Evolutionary conservation across 768 basidiomycete species (phyloP).

Genomic region (Tubosaeta sp.): DNA sequence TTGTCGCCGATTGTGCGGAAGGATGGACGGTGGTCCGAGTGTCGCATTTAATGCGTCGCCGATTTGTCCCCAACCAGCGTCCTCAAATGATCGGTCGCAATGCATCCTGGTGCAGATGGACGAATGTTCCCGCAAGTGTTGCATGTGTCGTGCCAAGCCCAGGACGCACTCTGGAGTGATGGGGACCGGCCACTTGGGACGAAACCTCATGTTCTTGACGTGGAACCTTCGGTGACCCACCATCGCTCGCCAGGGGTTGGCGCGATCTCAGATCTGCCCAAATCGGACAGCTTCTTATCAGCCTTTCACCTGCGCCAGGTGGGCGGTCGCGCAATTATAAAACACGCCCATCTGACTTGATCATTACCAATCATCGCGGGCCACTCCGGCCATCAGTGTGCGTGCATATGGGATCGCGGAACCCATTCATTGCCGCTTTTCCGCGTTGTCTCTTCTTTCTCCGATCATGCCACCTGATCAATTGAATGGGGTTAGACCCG

Average conservation of each 20-base stretch:
- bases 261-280: conserved; percentile 24
- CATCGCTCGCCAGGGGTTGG: conserved; percentile 8
- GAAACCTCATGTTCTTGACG: conserved; percentile 25
- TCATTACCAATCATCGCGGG: conserved; percentile 17
- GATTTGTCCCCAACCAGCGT: conserved; percentile 23
- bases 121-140: conserved; percentile 6
- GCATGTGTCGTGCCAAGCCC: conserved; percentile 8
- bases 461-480: conserved; percentile 16
- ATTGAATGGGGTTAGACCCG: conserved; percentile 12
- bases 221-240: conserved; percentile 21
- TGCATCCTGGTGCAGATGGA: conserved; percentile 12
- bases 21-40: conserved; percentile 5
- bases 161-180: neutral
- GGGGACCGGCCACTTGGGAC: conserved; percentile 4
- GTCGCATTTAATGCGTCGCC: conserved; percentile 22
- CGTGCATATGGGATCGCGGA: conserved; percentile 16
- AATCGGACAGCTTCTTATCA: conserved; percentile 23
- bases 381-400: conserved; percentile 11
- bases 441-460: conserved; percentile 11
- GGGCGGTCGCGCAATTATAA: conserved; percentile 2
- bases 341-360: conserved; percentile 19
- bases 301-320: conserved; percentile 16
- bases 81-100: conserved; percentile 22
- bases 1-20: conserved; percentile 22
- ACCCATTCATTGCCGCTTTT: conserved; percentile 22